These are phyloP conservation scores for Sedum album DNA, from an alignment of 164 flowering plant genomes.

Conservation along the genomic window DNA sequence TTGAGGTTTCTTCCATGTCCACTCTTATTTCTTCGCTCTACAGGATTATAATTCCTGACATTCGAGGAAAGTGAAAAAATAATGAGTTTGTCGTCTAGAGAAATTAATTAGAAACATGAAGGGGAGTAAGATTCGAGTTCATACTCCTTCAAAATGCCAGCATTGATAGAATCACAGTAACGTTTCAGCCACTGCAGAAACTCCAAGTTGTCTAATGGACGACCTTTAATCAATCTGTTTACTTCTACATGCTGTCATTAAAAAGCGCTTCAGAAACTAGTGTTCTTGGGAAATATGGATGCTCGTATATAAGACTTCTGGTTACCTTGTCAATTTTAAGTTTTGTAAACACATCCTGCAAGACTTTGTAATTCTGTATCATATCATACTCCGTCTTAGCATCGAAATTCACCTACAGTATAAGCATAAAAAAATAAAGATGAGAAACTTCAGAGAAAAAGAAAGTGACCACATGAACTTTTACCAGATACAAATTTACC, in stretches of 20 bases:
- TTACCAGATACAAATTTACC: constrained; percentile 23
- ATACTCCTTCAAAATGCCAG: constrained; percentile 33
- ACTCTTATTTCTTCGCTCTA: constrained; percentile 7
- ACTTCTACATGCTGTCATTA: constrained; percentile 77
- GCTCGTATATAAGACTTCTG: background rate
- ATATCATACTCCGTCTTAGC: constrained; percentile 96
- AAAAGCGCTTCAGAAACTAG: background rate
- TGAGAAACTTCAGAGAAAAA: background rate
- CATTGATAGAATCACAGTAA: constrained; percentile 79
- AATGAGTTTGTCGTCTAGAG: background rate
- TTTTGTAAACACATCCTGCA: constrained; percentile 93
- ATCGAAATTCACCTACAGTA: constrained; percentile 44
- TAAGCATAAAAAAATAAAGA: no score
- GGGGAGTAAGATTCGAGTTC: background rate
- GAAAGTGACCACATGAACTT: background rate
- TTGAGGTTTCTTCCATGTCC: constrained; percentile 3
- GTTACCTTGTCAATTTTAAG: constrained; percentile 86
- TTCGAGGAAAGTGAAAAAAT: no score
- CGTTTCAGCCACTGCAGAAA: constrained; percentile 99
- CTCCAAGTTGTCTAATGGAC: constrained; percentile 94
- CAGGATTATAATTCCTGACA: constrained; percentile 7
- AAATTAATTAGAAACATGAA: constrained; percentile 13
- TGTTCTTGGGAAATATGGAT: background rate
- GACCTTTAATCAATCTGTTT: constrained; percentile 78
- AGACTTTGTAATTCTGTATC: constrained; percentile 97